Conservation (phyloP, 305 asterid genomes). For the Fraxinus platypoda region DNA sequence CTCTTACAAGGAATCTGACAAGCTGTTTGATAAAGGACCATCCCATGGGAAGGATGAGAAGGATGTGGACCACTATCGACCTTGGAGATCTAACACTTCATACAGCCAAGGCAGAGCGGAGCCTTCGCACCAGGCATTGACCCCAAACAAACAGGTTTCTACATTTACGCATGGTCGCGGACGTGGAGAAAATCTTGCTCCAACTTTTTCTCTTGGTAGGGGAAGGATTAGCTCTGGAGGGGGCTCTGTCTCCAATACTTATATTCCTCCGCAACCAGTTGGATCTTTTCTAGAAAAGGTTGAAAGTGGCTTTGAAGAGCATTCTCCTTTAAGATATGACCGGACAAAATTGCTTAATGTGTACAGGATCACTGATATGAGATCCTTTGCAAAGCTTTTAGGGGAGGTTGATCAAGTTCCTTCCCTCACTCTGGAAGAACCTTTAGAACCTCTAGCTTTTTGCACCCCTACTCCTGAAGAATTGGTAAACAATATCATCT, state of each 20-base stretch:
- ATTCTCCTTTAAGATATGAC: constrained; percentile 47
- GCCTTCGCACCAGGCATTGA: constrained; percentile 46
- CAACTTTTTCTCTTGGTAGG: constrained; percentile 60
- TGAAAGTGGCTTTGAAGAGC: constrained; percentile 47
- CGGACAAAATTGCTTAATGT: constrained; percentile 68
- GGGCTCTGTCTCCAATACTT: constrained; percentile 32
- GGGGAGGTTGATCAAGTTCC: constrained; percentile 53
- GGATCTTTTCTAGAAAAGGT: constrained; percentile 48
- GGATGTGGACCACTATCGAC: constrained; percentile 74
- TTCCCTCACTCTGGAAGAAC: constrained; percentile 67
- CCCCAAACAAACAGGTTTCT: constrained; percentile 57
- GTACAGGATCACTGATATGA: constrained; percentile 54
- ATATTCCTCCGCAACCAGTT: constrained; percentile 39
- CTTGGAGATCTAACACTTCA: constrained; percentile 69
- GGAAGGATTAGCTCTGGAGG: constrained; percentile 51
- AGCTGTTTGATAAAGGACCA: constrained; percentile 51
- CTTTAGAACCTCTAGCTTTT: constrained; percentile 69
- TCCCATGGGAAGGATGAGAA: constrained; percentile 64
- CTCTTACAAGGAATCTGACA: constrained; percentile 55
- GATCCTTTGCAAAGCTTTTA: constrained; percentile 34
- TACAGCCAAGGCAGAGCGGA: constrained; percentile 74
- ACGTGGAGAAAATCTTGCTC: constrained; percentile 53
- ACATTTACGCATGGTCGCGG: constrained; percentile 68
- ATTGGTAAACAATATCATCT: constrained; percentile 42
- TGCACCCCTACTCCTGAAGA: constrained; percentile 57